phyloP scores from a whole-genome alignment of 192 early-diverging fungal species.

The Coemansia sp. region DNA sequence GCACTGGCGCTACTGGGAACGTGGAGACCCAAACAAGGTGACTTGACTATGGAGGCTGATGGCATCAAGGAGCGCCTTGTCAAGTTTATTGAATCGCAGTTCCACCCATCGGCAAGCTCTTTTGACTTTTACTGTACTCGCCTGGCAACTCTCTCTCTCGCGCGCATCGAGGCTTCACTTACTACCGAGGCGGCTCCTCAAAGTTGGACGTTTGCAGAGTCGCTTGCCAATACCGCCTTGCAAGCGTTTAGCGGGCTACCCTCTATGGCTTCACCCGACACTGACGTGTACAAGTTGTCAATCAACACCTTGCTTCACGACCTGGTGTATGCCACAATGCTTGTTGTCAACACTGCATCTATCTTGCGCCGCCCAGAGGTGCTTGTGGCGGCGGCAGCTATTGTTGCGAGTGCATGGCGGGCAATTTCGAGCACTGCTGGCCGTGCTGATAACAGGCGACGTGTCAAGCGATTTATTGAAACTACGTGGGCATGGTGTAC shows the following conservation, averaged over 20 bases:
- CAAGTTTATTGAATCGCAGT: constrained; percentile 3
- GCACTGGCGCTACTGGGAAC: constrained; percentile 32
- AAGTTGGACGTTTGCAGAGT: constrained; percentile 31
- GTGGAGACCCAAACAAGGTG: constrained; percentile 15
- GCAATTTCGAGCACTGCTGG: neutral
- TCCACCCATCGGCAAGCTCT: neutral
- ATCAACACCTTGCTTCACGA: neutral
- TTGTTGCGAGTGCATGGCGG: constrained; percentile 19
- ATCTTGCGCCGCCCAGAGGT: neutral
- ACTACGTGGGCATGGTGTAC: constrained; percentile 41
- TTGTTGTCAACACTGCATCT: constrained; percentile 25
- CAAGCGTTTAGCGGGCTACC: neutral
- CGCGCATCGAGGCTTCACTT: constrained; percentile 20
- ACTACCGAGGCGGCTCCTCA: neutral
- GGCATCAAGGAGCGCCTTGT: constrained; percentile 21
- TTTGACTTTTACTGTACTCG: constrained; percentile 15
- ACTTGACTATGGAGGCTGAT: neutral
- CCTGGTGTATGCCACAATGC: constrained; percentile 25
- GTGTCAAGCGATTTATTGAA: constrained; percentile 25
- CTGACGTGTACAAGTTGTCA: neutral
- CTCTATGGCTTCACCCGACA: neutral
- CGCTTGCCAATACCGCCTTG: neutral
- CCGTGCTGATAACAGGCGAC: neutral
- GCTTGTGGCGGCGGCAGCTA: neutral
- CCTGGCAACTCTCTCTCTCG: constrained; percentile 24